Evolutionary conservation across 768 basidiomycete genomes (phyloP), one percentile per base, ranked within the genome.

Genomic region (Boletus eberwhitei): DNA sequence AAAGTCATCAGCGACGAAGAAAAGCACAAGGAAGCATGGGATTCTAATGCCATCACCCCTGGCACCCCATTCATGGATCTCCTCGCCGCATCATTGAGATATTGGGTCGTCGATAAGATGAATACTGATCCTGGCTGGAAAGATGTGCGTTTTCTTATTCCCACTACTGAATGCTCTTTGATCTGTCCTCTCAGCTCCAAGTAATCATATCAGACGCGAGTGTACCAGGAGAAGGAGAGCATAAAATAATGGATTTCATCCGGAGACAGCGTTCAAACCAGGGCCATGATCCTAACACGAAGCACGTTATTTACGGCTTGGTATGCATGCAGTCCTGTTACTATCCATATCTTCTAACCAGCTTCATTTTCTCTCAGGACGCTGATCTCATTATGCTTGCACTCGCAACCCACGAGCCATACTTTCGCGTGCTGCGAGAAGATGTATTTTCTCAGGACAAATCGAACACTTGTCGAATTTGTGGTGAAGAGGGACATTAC

Each of bases 181-280:
- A 60, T 42, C 35, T 22, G 7, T 45, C 22, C 22, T 24, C 29
- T 3, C 61, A 95, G 94, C 80, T 99, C 38, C 85, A 98, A 79
- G 89, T 99, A 48, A 86, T 98, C 60, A 92, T 99, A 52, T 99
- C 97, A 6, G 97, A 99, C 62, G 92, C 97, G 2, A 86, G 89
- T 52, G 97, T 98, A 13, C 96, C 97, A 1, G 97, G 97, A 62
- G 97, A 99, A 73, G 97, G 97, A 68, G 97, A 99, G 70, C 97
- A 99, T 73, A 99, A 99, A 77, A 98, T 99, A 59, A 98, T 99
- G 94, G 97, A 98, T 69, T 98, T 83, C 70, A 96, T 99, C 59
- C 80, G 97, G 52, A 80, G 95, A 34, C 95, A 97, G 64, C 82
- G 97, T 48, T 78, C 81, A 48, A 90, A 95, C 65, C 81, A 82